Conservation (phyloP, 768 basidiomycete genomes). For the Bullera alba region DNA sequence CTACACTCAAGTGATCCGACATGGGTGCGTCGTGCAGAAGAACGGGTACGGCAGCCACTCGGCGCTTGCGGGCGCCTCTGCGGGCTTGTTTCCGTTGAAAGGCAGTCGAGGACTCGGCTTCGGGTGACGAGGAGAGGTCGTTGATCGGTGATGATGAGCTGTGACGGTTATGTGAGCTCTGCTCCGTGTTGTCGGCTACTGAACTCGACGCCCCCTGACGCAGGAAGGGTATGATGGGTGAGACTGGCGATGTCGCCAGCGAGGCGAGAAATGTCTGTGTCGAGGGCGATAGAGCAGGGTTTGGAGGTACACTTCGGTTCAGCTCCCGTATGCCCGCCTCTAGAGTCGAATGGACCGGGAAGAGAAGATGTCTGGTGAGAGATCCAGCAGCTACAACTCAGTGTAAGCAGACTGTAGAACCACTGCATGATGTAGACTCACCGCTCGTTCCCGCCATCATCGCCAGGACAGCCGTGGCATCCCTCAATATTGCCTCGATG, state of each 20-base stretch:
- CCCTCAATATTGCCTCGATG: constrained; percentile 33
- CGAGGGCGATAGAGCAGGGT: constrained; percentile 25
- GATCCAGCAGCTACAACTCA: constrained; percentile 28
- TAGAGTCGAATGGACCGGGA: constrained; percentile 28
- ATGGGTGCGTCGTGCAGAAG: constrained; percentile 45
- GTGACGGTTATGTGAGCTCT: no score
- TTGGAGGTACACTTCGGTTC: constrained; percentile 3
- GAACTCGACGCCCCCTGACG: neutral
- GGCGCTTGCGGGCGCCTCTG: neutral
- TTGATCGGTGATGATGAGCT: no score
- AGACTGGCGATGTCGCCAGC: constrained; percentile 25
- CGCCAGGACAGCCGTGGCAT: constrained; percentile 38
- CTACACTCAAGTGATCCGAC: constrained; percentile 41
- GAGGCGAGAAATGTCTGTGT: constrained; percentile 26
- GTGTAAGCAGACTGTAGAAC: neutral
- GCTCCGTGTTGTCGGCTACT: neutral
- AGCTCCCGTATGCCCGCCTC: constrained; percentile 11
- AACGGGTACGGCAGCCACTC: constrained; percentile 15
- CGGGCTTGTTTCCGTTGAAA: no score
- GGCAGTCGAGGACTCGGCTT: no score
- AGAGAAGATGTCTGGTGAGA: constrained; percentile 36
- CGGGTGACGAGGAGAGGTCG: no score
- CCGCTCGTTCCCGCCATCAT: constrained; percentile 44
- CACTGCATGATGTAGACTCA: constrained; percentile 15
- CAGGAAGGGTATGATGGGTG: constrained; percentile 8